Evolutionary conservation across 805 yeast genomes (phyloP), one percentile per base, ranked within the genome.

Genomic region (Cyberlindnera meyerae): DNA sequence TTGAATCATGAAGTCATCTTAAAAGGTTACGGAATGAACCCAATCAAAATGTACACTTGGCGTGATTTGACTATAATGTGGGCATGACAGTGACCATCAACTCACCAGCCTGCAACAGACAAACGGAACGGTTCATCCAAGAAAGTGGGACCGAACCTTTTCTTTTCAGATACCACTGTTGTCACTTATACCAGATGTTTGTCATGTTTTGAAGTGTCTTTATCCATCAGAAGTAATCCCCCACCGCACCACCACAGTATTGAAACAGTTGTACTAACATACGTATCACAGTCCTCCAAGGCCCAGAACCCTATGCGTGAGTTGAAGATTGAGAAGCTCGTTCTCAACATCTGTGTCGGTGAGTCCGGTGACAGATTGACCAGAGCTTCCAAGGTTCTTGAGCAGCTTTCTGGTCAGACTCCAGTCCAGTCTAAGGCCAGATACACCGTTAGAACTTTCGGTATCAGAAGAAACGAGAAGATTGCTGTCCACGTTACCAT

Each of bases 331-430:
- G 97, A 93, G 78, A 93, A 93, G 78, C 83, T 93, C 74, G 97
- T 93, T 74, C 85, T 93, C 74, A 93, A 93, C 93, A 93, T 93
- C 77, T 89, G 95, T 75, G 98, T 93, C 73, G 98, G 98, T 79
- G 98, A 93, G 78, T 89, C 97, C 73, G 98, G 98, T 81, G 98
- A 93, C 75, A 85, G 97, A 83, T 87, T 93, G 73, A 93, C 98
- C 79, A 90, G 98, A 85, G 98, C 98, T 62, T 93, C 98, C 68
- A 93, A 93, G 82, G 98, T 93, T 65, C 81, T 93, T 68, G 98
- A 93, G 79, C 98, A 93, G 79, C 84, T 93, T 64, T 90, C 97
- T 60, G 98, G 98, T 89, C 98, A 93, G 79, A 93, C 98, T 64
- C 98, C 98, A 71, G 98, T 93, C 62, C 96, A 86, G 73, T 89